Conservation (phyloP, 2,329 filamentous ascomycete genomes). For the Fusarium tupiense region DNA sequence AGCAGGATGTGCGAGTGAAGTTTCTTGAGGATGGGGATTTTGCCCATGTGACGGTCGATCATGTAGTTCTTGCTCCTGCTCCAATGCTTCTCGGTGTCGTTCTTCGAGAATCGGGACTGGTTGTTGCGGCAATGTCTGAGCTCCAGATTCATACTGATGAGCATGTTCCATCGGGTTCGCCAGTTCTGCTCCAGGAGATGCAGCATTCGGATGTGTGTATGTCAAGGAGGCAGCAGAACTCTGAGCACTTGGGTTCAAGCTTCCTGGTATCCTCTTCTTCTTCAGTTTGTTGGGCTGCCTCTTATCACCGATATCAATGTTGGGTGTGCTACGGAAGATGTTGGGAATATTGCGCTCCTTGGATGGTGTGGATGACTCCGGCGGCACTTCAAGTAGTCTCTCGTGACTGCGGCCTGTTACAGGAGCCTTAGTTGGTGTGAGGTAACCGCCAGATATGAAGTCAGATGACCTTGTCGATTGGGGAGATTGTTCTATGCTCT, state of each 20-base stretch:
- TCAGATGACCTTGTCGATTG: slow-evolving; percentile 46
- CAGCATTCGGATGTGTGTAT: slow-evolving; percentile 52
- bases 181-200: slow-evolving; percentile 58
- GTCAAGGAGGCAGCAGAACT: slow-evolving; percentile 84
- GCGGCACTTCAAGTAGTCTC: slow-evolving; percentile 55
- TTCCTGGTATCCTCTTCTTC: slow-evolving; percentile 83
- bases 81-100: slow-evolving; percentile 28
- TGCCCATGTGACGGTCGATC: slow-evolving; percentile 16
- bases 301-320: slow-evolving; percentile 67
- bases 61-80: slow-evolving; percentile 26
- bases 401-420: slow-evolving; percentile 60
- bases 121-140: slow-evolving; percentile 27
- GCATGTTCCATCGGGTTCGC: slow-evolving; percentile 58
- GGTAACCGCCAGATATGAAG: slow-evolving; percentile 36
- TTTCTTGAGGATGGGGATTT: slow-evolving; percentile 28
- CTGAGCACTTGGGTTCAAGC: slow-evolving; percentile 85
- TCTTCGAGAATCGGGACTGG: slow-evolving; percentile 36
- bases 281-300: slow-evolving; percentile 89
- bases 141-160: slow-evolving; percentile 31
- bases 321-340: slow-evolving; percentile 77
- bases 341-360: slow-evolving; percentile 75
- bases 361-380: slow-evolving; percentile 61
- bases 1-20: slow-evolving; percentile 25
- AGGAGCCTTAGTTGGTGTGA: slow-evolving; percentile 44
- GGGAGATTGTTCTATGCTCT: slow-evolving; percentile 36